Base-by-base conservation (phyloP, 1,139 yeast genomes). In the Nakaseomyces kungkrabaensis region DNA sequence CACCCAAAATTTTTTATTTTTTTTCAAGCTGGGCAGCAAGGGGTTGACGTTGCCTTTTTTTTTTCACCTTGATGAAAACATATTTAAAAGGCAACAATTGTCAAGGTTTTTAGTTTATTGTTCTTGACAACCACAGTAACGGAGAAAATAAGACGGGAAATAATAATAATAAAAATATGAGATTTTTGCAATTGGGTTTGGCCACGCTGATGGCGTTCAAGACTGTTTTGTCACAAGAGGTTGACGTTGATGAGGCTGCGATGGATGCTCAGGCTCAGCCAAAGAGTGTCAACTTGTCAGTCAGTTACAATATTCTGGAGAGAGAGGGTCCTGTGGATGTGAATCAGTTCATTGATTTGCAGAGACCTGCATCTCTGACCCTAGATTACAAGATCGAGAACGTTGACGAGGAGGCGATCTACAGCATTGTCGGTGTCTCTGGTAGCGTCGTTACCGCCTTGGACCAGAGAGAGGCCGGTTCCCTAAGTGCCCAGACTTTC, bases 381-480 rank as follows among this genome's bases (percentile, higher is more conserved):
- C 66, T 88, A 53, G 67, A 69, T 46, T 82, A 84, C 66, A 65
- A 71, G 4, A 74, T 85, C 52, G 29, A 34, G 32, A 61, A 67
- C 50, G 86, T 86, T 64, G 69, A 74, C 36, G 95, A 85, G 61
- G 76, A 73, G 2, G 66, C 62, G 31, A 76, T 75, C 8, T 68
- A 77, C 46, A 72, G 78, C 26, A 70, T 88, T 50, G 79, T 83
- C 47, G 95, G 90, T 48, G 79, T 83, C 49, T 88, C 90, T 52
- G 96, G 96, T 48, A 67, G 77, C 47, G 75, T 87, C 67, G 72
- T 75, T 52, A 78, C 82, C 56, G 78, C 84, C 31, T 70, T 70
- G 54, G 74, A 75, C 51, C 13, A 10, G 5, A n/a, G 27, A 7
- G 29, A 34, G 4, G 33, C 37, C 22, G 77, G 79, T 56, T 84